Base-by-base conservation (phyloP, 768 basidiomycete genomes). In the Russula ochroleuca region DNA sequence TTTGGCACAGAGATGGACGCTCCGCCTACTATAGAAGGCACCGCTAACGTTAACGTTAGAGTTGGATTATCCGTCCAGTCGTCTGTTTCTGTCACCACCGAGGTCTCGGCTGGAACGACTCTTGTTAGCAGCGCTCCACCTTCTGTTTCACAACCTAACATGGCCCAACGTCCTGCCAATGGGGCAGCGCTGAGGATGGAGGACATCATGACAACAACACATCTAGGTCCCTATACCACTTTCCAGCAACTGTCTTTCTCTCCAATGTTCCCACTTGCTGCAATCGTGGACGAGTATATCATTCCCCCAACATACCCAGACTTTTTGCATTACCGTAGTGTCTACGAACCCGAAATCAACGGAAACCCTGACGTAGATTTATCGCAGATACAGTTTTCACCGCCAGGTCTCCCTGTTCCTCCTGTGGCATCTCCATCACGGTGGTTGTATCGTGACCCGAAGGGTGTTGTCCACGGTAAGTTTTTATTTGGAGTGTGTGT, bases 201-300 rank as follows among this genome's bases (percentile, higher is more conserved):
- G 63, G 90, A 92, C 70, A 73, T 90, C 21, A 73, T 86, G 3
- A 78, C 86, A 14, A 76, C 90, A 9, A 76, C 90, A 9, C 84
- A 87, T 41, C 84, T 85, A 3, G 89, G 90, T 21, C 85, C 92
- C 35, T 96, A 94, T 72, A 92, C 90, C 21, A 94, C 92, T 8
- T 95, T 96, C 77, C 94, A 94, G 71, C 93, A 96, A 75, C 77
- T 96, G 17, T 81, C 79, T 9, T 94, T 92, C 70, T 83, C 94
- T 3, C 93, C 93, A 11, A 86, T 82, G 56, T 92, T 96, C 69
- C 93, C 93, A n/a, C 78, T 94, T 59, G 88, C 89, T 31, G 83
- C 88, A 0, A 90, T 96, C 59, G 89, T 92, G 33, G 90, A 94
- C 70, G 91, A 94, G 47, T 96, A 91, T 73, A 83, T 92, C 62